These are phyloP conservation scores for Rhynchosporium secalis DNA, from an alignment of 2,329 filamentous ascomycete genomes.

Conservation along the genomic window DNA sequence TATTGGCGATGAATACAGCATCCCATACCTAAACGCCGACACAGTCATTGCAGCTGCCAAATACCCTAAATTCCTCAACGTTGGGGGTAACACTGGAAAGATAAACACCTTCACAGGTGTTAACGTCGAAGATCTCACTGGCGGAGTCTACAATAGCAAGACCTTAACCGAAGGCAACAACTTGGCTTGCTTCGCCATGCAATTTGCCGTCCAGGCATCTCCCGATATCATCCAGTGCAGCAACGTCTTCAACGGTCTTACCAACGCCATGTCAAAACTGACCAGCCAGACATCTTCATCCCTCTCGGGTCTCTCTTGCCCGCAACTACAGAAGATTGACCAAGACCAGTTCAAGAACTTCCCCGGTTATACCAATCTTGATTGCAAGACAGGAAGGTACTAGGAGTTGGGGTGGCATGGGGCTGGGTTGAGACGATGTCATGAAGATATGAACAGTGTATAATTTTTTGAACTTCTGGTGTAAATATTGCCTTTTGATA, in stretches of 20 bases:
- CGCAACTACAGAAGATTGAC: conserved; percentile 14
- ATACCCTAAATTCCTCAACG: conserved; percentile 47
- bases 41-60: conserved; percentile 42
- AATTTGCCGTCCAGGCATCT: conserved; percentile 43
- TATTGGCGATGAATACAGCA: conserved; percentile 43
- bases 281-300: not conserved
- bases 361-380: conserved; percentile 1
- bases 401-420: not conserved
- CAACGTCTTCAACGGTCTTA: not conserved
- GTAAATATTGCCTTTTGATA: not conserved
- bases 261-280: not conserved
- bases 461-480: not conserved
- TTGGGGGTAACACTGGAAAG: conserved; percentile 54
- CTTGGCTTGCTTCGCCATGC: conserved; percentile 46
- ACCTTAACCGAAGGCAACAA: conserved; percentile 51
- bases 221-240: conserved; percentile 45
- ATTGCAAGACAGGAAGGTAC: conserved; percentile 1
- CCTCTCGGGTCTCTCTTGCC: not conserved
- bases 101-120: conserved; percentile 53
- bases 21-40: conserved; percentile 44
- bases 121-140: conserved; percentile 45
- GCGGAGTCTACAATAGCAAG: conserved; percentile 46
- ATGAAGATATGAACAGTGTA: not conserved
- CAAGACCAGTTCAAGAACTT: conserved; percentile 10
- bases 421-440: not conserved